These are phyloP conservation scores for Cicer cuneatum DNA, from an alignment of 306 rosid species.

Conservation along the genomic window DNA sequence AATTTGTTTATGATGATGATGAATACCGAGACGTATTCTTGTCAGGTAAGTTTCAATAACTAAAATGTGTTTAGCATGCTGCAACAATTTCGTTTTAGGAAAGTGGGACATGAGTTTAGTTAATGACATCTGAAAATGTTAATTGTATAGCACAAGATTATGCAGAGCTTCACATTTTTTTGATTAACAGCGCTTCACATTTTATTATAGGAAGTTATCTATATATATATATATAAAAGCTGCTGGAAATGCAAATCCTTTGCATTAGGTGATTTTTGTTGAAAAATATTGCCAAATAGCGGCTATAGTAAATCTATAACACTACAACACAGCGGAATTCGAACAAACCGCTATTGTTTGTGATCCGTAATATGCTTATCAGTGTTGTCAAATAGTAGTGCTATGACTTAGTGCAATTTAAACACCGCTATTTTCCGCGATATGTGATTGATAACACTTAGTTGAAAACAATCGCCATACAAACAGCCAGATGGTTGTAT, in stretches of 20 bases:
- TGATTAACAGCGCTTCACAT: slow-evolving; percentile 10
- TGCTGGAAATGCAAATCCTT: background rate
- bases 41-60: slow-evolving; percentile 64
- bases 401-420: too few species aligned
- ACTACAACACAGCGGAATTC: background rate
- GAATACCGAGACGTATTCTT: slow-evolving; percentile 81
- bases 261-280: background rate
- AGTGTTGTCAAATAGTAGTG: background rate
- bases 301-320: background rate
- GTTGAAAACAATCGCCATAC: too few species aligned
- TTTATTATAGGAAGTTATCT: background rate
- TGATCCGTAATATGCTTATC: background rate
- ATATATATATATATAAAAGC: background rate
- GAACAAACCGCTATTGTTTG: background rate
- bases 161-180: slow-evolving; percentile 5
- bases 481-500: too few species aligned
- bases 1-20: slow-evolving; percentile 78
- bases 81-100: background rate
- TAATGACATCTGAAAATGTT: background rate
- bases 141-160: slow-evolving; percentile 13
- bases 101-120: background rate
- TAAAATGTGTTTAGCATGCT: slow-evolving; percentile 1
- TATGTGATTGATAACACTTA: too few species aligned
- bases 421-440: too few species aligned
- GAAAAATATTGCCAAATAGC: background rate